Conservation (phyloP, 2,329 filamentous ascomycete species). For the Alternaria tenuissima region DNA sequence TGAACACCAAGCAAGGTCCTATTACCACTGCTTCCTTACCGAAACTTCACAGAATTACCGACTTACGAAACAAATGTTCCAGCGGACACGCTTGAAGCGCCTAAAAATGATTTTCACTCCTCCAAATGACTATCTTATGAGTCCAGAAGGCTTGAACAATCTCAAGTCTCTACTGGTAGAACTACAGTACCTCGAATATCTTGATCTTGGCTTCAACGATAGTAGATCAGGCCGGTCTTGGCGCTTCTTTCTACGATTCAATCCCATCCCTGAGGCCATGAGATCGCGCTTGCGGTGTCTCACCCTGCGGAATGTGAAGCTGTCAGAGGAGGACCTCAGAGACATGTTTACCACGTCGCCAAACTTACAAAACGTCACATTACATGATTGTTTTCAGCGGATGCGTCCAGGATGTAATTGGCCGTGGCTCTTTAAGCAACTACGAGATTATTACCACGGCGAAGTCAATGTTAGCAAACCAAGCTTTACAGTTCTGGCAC, state of each 20-base stretch:
- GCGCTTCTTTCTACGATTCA: not conserved
- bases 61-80: conserved; percentile 19
- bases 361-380: conserved; percentile 1
- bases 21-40: conserved; percentile 14
- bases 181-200: conserved; percentile 18
- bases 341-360: not conserved
- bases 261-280: conserved; percentile 9
- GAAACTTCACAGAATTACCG: conserved; percentile 8
- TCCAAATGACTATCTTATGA: not conserved
- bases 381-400: conserved; percentile 2
- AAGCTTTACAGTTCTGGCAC: not conserved
- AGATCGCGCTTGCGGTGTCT: not conserved
- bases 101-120: conserved; percentile 17
- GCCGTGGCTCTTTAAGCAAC: not conserved
- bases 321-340: not conserved
- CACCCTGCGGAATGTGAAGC: not conserved
- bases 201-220: conserved; percentile 19
- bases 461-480: not conserved
- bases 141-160: not conserved
- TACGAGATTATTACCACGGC: conserved; percentile 1
- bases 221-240: not conserved
- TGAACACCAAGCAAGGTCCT: conserved; percentile 14
- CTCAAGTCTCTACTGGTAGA: conserved; percentile 5
- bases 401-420: not conserved
- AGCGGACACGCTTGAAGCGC: conserved; percentile 10